Evolutionary conservation across 495 filamentous ascomycete species (phyloP).

Genomic region (Coniosporium apollinis): DNA sequence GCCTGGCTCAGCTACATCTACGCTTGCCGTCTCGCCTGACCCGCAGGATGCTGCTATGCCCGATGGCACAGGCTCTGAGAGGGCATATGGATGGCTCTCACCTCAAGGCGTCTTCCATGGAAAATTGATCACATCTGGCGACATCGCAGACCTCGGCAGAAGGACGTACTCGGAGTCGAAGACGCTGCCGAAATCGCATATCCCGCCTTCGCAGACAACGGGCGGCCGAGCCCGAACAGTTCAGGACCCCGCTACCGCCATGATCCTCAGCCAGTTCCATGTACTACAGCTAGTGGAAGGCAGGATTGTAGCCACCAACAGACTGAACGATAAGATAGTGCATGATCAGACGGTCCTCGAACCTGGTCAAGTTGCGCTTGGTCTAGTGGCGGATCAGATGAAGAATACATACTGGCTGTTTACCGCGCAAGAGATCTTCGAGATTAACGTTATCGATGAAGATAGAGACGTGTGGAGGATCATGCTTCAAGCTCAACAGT

Average conservation of each 20-base stretch:
- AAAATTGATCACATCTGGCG: slow-evolving; percentile 37
- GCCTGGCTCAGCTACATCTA: slow-evolving; percentile 39
- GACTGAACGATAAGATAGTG: slow-evolving; percentile 66
- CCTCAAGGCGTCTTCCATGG: slow-evolving; percentile 81
- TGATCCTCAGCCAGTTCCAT: slow-evolving; percentile 85
- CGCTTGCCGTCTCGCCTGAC: slow-evolving; percentile 62
- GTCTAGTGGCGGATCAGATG: slow-evolving; percentile 69
- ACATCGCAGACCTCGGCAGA: slow-evolving; percentile 39
- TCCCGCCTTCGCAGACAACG: slow-evolving; percentile 48
- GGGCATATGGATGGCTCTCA: slow-evolving; percentile 79
- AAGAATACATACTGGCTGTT: slow-evolving; percentile 97
- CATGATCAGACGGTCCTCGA: slow-evolving; percentile 80
- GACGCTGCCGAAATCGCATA: slow-evolving; percentile 52
- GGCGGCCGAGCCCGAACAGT: slow-evolving; percentile 45
- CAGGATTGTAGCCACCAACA: slow-evolving; percentile 65
- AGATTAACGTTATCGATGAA: slow-evolving; percentile 79
- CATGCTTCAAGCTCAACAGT: slow-evolving; percentile 67
- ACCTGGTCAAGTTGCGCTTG: slow-evolving; percentile 56
- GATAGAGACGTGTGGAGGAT: slow-evolving; percentile 90
- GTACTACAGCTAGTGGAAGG: slow-evolving; percentile 71
- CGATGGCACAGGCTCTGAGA: slow-evolving; percentile 37
- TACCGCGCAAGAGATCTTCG: slow-evolving; percentile 75
- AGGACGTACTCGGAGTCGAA: slow-evolving; percentile 54
- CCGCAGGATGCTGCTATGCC: slow-evolving; percentile 28
- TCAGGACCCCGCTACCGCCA: slow-evolving; percentile 56